Evolutionary conservation across 1,284 basidiomycete species (phyloP).

Genomic region (Coniferiporia sulphurascens): DNA sequence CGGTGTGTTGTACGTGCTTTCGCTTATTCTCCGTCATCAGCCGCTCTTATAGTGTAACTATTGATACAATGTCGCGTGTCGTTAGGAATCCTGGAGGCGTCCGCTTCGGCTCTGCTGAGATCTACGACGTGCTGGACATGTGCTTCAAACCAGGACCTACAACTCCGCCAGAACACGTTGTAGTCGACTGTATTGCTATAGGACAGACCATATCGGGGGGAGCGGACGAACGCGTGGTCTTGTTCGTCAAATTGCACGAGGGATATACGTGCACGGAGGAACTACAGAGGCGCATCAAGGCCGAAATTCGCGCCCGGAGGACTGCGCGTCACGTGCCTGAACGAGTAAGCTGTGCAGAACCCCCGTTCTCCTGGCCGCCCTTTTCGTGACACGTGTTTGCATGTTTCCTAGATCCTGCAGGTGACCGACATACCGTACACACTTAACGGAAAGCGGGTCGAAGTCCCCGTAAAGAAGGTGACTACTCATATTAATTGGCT

Average conservation of each 20-base stretch:
- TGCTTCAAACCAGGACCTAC: conserved; percentile 38
- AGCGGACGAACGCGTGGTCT: conserved; percentile 76
- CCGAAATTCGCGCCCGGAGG: conserved; percentile 58
- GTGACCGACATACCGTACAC: conserved; percentile 79
- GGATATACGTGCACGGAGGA: conserved; percentile 47
- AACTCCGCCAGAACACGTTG: conserved; percentile 38
- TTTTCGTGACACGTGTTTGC: background rate
- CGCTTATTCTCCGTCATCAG: conserved; percentile 18
- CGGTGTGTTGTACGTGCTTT: conserved; percentile 61
- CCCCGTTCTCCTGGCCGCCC: background rate
- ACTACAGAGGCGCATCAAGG: conserved; percentile 55
- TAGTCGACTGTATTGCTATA: conserved; percentile 73
- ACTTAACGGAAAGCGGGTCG: conserved; percentile 82
- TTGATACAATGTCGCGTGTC: conserved; percentile 22
- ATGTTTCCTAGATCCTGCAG: conserved; percentile 52
- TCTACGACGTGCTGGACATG: conserved; percentile 78
- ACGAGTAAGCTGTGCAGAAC: conserved; percentile 38
- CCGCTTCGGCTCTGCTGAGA: conserved; percentile 80
- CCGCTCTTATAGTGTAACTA: background rate
- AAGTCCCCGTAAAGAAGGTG: conserved; percentile 80
- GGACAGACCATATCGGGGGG: conserved; percentile 69
- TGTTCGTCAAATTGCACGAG: conserved; percentile 71
- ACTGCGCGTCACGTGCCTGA: conserved; percentile 74
- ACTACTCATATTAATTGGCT: conserved; percentile 15
- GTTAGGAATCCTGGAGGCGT: conserved; percentile 78